Percentiles rank a stretch among this genome's conserved stretches.
Evolutionary conservation across 2,329 filamentous ascomycete genomes (phyloP).

Genomic region (Monilinia polystroma): DNA sequence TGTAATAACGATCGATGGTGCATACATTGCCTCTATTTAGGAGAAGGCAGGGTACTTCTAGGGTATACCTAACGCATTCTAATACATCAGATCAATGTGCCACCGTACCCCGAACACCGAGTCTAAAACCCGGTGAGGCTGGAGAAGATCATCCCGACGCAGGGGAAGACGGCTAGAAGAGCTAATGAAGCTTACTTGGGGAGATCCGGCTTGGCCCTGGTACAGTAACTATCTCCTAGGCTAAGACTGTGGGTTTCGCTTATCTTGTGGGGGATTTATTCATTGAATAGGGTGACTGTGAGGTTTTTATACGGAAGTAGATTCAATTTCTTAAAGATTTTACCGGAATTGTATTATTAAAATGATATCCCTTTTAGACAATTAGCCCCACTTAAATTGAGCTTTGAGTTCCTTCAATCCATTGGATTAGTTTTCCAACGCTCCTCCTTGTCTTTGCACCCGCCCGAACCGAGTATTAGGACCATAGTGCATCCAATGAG

Average conservation of each 20-base stretch:
- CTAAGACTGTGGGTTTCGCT: background rate
- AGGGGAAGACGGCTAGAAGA: background rate
- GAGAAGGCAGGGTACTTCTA: too few species aligned
- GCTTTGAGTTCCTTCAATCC: background rate
- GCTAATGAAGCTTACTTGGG: conserved; percentile 5
- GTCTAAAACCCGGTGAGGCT: background rate
- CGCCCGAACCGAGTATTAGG: too few species aligned
- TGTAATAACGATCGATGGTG: too few species aligned
- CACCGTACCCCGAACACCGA: conserved; percentile 2
- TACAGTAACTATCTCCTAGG: too few species aligned
- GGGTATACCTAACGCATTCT: too few species aligned
- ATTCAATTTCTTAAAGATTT: background rate
- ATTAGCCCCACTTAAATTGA: background rate
- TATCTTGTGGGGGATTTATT: background rate
- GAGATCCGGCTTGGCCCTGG: conserved; percentile 12
- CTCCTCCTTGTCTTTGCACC: too few species aligned
- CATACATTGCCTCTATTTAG: too few species aligned
- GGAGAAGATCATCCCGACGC: background rate
- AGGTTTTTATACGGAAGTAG: background rate
- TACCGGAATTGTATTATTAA: background rate
- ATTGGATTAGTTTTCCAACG: background rate
- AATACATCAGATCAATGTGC: background rate
- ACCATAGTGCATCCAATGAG: too few species aligned
- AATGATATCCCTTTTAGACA: background rate
- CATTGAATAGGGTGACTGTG: too few species aligned